Evolutionary conservation across 208 protist species (phyloP), one percentile per base, ranked within the genome.

Genomic region (Crithidia brevicula): DNA sequence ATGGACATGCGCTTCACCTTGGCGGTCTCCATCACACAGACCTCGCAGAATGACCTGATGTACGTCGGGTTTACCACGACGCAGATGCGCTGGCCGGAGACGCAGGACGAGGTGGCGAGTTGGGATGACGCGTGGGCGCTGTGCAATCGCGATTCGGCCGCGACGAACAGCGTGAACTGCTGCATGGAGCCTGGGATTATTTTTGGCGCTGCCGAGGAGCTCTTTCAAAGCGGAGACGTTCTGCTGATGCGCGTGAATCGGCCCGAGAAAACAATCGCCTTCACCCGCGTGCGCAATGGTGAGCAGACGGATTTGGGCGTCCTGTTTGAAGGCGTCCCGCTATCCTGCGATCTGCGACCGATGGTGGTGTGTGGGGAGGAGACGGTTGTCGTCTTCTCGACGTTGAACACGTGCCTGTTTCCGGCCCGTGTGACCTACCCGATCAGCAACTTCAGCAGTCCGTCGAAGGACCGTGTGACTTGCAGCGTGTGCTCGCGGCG

Each of bases 131-230:
- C 82, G 18, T 96, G 92, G 92, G 77, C 85, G 15, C 75, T 96
- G 30, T 96, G 89, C 79, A 90, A 70, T 73, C 52, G 81, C 42
- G 89, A 96, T 64, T 86, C 83, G 0, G 70, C 40, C 8, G 53
- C 76, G 15, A 91, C 86, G 15, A 96, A 94, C 64, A 93, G 75
- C 68, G 71, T 91, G n/a, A 93, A 94, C 72, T 96, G 89, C 78
- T 91, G 73, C 49, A 82, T 93, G 42, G 82, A 88, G 67, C 87
- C 89, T 11, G 78, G 82, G 2, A 93, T 96, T 77, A 89, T 94
- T 22, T 91, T 91, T 63, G 83, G 83, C 57, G 77, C 82, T 9
- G 88, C 83, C 28, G 68, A 78, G 23, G 75, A 80, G 50, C 75
- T 94, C 9, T 96, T 90, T 56, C 57, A 54, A 42, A 86, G 82